Evolutionary conservation across 108 stramenopile species (phyloP).

Genomic region (Aurantiochytrium sp.): DNA sequence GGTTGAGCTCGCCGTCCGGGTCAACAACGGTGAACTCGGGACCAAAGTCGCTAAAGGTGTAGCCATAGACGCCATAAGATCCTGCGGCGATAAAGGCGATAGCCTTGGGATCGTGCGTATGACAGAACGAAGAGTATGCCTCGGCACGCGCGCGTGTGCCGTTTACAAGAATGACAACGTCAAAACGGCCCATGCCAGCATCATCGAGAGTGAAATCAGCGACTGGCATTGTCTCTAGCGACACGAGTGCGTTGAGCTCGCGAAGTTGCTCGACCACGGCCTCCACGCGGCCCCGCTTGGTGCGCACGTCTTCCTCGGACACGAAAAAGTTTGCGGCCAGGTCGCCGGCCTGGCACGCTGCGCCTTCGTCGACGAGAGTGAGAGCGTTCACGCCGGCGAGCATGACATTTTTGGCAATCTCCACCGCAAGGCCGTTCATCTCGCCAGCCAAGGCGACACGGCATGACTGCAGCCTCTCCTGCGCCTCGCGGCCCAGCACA

Average conservation of each 20-base stretch:
- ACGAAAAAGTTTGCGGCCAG: neutral
- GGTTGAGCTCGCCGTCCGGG: constrained; percentile 78
- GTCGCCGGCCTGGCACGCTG: neutral
- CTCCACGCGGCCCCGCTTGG: constrained; percentile 21
- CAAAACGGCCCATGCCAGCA: neutral
- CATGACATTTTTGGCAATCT: constrained; percentile 88
- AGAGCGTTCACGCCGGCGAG: constrained; percentile 67
- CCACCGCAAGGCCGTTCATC: constrained; percentile 77
- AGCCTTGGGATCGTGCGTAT: constrained; percentile 55
- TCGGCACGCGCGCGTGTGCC: neutral
- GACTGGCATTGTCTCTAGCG: neutral
- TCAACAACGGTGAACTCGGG: constrained; percentile 69
- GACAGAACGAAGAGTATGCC: constrained; percentile 35
- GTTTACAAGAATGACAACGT: neutral
- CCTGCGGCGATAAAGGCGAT: constrained; percentile 68
- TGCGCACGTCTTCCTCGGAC: neutral
- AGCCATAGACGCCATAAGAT: constrained; percentile 71
- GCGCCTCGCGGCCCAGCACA: constrained; percentile 97
- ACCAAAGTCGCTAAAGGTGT: constrained; percentile 92
- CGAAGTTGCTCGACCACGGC: constrained; percentile 24
- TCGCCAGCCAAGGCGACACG: constrained; percentile 75
- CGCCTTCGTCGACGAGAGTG: neutral
- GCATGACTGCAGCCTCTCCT: constrained; percentile 86
- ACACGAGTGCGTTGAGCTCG: constrained; percentile 49
- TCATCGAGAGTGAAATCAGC: neutral